Percentiles rank a stretch among this genome's conserved stretches.
Conservation (phyloP, 805 yeast species). For the Komagataella pseudopastoris region DNA sequence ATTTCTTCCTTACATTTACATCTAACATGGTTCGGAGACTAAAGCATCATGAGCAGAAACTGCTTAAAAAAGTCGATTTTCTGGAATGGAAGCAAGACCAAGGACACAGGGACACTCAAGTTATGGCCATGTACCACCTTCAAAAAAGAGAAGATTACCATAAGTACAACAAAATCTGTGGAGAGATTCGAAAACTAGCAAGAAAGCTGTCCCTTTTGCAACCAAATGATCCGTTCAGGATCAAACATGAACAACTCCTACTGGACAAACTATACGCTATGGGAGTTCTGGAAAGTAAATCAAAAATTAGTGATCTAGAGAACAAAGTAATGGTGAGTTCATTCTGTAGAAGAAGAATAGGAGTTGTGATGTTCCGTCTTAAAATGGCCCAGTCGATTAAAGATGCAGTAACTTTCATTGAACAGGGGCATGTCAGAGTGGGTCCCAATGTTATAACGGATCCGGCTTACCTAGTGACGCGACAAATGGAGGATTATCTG, state of each 20-base stretch:
- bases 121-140: slow-evolving; percentile 87
- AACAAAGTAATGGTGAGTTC: slow-evolving; percentile 89
- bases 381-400: slow-evolving; percentile 84
- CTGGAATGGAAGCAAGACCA: slow-evolving; percentile 96
- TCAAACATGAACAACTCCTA: slow-evolving; percentile 77
- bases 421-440: slow-evolving; percentile 95
- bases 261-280: slow-evolving; percentile 78
- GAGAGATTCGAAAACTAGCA: slow-evolving; percentile 79
- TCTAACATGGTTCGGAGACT: slow-evolving; percentile 65
- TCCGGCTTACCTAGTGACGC: slow-evolving; percentile 86
- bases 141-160: slow-evolving; percentile 94
- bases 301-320: slow-evolving; percentile 85
- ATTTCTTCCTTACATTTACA: background rate
- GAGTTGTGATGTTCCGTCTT: slow-evolving; percentile 87
- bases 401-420: slow-evolving; percentile 86
- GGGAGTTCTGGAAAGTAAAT: slow-evolving; percentile 81
- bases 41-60: slow-evolving; percentile 91
- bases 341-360: slow-evolving; percentile 80
- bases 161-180: slow-evolving; percentile 86
- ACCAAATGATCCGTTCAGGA: slow-evolving; percentile 76
- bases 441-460: slow-evolving; percentile 95
- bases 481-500: slow-evolving; percentile 89
- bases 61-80: slow-evolving; percentile 90
- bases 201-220: slow-evolving; percentile 74
- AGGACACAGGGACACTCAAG: slow-evolving; percentile 92